Evolutionary conservation across 306 rosid genomes (phyloP).

Genomic region (Rosa multiflora): DNA sequence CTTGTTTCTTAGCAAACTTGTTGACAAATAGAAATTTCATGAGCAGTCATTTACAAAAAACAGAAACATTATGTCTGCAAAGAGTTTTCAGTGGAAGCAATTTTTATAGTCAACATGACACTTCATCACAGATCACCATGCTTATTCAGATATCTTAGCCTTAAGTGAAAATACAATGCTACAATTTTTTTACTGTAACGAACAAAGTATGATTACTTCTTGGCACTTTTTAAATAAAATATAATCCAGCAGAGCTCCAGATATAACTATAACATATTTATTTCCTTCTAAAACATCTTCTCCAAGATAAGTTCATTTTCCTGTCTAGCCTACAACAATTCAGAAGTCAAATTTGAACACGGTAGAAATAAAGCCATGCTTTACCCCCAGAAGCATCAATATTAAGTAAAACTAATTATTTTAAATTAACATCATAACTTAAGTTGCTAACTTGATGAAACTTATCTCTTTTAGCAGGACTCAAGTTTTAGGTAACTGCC

Average conservation of each 20-base stretch:
- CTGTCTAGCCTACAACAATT: neutral
- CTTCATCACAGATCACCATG: neutral
- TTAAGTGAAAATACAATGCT: neutral
- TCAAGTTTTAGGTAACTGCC: neutral
- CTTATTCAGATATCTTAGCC: neutral
- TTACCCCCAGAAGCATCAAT: neutral
- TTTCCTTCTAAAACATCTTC: neutral
- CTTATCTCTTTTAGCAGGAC: neutral
- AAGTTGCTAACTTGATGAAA: neutral
- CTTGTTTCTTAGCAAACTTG: constrained; percentile 2
- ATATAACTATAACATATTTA: neutral
- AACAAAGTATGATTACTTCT: neutral
- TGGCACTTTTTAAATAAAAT: neutral
- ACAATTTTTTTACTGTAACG: neutral
- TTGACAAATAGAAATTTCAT: neutral
- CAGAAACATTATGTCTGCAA: neutral
- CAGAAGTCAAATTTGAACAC: neutral
- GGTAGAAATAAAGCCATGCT: neutral
- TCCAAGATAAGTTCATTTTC: neutral
- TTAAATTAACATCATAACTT: neutral
- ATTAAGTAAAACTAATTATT: neutral
- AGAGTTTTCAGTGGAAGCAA: neutral
- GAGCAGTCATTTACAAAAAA: neutral
- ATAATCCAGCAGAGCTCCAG: neutral
- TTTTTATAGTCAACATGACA: neutral